phyloP scores from a whole-genome alignment of 2,329 filamentous ascomycete species.

The Aureobasidium sp. region DNA sequence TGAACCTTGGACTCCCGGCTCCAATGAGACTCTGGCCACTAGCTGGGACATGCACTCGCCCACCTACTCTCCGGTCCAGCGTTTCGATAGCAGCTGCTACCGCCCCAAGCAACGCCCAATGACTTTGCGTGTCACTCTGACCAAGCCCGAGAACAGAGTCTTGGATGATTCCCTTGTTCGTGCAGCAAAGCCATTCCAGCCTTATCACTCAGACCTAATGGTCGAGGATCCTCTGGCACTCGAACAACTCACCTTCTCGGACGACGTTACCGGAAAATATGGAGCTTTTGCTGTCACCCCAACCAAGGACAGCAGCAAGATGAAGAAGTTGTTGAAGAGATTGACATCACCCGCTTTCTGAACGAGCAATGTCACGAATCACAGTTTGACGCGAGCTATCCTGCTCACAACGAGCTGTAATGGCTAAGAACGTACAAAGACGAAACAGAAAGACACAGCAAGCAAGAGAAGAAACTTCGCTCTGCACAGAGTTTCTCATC shows the following conservation, averaged over 20 bases:
- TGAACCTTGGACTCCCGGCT: background rate
- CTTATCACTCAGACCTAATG: background rate
- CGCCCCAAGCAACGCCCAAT: slow-evolving; percentile 62
- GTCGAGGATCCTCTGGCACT: slow-evolving; percentile 43
- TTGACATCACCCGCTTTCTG: background rate
- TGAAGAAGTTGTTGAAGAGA: slow-evolving; percentile 11
- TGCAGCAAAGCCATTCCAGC: background rate
- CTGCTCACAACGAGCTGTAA: background rate
- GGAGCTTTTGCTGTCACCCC: slow-evolving; percentile 34
- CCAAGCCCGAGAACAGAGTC: slow-evolving; percentile 73
- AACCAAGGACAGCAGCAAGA: background rate
- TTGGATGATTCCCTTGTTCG: slow-evolving; percentile 45
- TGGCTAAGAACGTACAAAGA: background rate
- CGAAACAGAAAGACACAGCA: background rate
- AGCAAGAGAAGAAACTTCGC: background rate
- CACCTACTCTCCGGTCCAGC: background rate
- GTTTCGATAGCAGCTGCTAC: slow-evolving; percentile 4
- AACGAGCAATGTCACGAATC: background rate
- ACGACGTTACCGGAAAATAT: slow-evolving; percentile 28
- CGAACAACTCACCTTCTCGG: slow-evolving; percentile 39
- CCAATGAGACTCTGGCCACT: background rate
- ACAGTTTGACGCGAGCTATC: background rate
- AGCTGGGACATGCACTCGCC: background rate
- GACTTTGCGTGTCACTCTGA: slow-evolving; percentile 94
- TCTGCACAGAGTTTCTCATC: background rate